These are phyloP conservation scores for Porphyrellus cyaneotinctus DNA, from an alignment of 768 basidiomycete species.

Conservation along the genomic window DNA sequence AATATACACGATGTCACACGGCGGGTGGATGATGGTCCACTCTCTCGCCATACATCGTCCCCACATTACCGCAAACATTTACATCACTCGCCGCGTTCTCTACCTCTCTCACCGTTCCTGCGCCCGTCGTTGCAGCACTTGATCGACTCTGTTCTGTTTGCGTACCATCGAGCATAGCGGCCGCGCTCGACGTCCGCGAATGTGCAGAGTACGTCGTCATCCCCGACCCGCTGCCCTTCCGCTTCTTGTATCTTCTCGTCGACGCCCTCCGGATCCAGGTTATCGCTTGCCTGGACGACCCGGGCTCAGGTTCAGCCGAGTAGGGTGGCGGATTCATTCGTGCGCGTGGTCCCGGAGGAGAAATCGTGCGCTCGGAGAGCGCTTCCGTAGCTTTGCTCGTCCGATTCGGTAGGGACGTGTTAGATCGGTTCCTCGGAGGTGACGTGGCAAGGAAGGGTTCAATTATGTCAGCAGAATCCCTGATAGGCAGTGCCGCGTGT, in stretches of 20 bases:
- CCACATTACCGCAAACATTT: not conserved
- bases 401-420: not conserved
- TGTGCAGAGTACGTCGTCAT: conserved; percentile 5
- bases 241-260: not conserved
- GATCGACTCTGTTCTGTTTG: not conserved
- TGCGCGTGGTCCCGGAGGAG: conserved; percentile 6
- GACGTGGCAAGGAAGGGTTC: conserved; percentile 19
- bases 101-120: not conserved
- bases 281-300: not conserved
- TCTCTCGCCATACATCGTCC: not conserved
- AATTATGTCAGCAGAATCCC: conserved; percentile 22
- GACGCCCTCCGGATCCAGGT: not conserved
- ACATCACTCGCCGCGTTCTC: not conserved
- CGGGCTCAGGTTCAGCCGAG: conserved; percentile 1
- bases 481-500: not conserved
- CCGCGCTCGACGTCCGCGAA: conserved; percentile 5
- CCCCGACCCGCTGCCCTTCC: conserved; percentile 4
- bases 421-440: not conserved
- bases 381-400: conserved; percentile 5
- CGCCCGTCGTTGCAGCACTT: not conserved
- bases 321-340: conserved; percentile 31
- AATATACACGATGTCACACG: conserved; percentile 6
- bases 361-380: not conserved
- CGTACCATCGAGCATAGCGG: not conserved
- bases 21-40: not conserved